Evolutionary conservation across 306 rosid genomes (phyloP), one percentile per base, ranked within the genome.

Genomic region (Acacia crassicarpa): DNA sequence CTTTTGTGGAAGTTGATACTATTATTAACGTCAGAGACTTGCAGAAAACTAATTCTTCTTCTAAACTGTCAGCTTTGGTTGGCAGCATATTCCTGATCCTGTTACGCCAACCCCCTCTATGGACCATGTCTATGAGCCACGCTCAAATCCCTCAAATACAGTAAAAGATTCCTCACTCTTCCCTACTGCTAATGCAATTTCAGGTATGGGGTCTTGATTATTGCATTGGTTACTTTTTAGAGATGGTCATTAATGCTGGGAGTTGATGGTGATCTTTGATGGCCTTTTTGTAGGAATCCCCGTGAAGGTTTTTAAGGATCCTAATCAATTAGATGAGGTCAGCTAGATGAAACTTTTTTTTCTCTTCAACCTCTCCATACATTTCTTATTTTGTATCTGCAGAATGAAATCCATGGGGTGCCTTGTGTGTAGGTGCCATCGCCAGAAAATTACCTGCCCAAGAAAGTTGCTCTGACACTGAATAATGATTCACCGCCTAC

Each of bases 301-400:
- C 68, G 41, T 43, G 38, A 83, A 77, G 41, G 45, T 33, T 79
- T 33, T 66, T 56, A 61, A 49, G 65, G 74, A 78, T 81, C 80
- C 71, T 76, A 77, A 79, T 78, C 49, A 40, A 43, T 41, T 58
- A 30, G 58, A 41, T 27, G 77, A 72, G 82, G 89, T 88, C 54
- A 51, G 53, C 61, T 75, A 68, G 41, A 46, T 76, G 62, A 51
- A 80, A 16, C 19, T 22, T 68, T 23, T 61, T 56, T 62, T 68
- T 63, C n/a, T 0, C 23, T 22, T 58, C 17, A 40, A 69, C 45
- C 54, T 59, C 12, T 23, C 33, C 67, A 51, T 13, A 74, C 46
- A 75, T 46, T 84, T 84, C 59, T 20, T 19, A 22, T 67, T 16
- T 74, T 41, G 44, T 74, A 22, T 33, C 7, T 41, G 23, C 45